These are phyloP conservation scores for Rhizopogon rudus DNA, from an alignment of 768 basidiomycete species.

Conservation along the genomic window DNA sequence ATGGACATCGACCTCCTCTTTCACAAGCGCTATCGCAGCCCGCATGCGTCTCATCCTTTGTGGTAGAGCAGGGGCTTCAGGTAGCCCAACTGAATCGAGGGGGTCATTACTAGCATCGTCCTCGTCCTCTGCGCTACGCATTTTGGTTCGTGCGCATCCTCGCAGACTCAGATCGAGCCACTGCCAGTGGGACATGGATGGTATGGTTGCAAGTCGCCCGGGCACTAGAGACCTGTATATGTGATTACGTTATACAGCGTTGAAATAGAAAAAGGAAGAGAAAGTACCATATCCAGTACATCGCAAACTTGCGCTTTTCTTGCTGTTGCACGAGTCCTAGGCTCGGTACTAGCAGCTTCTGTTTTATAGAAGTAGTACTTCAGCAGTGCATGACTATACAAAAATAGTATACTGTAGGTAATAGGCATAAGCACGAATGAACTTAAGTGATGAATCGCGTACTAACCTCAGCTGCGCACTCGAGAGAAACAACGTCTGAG, in stretches of 20 bases:
- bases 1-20: conserved; percentile 4
- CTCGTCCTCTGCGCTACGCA: background rate
- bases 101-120: conserved; percentile 6
- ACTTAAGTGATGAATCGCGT: too few relatives aligned
- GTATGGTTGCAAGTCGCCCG: background rate
- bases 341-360: background rate
- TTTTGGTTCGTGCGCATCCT: background rate
- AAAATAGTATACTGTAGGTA: too few relatives aligned
- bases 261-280: background rate
- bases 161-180: background rate
- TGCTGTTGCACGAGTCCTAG: background rate
- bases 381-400: too few relatives aligned
- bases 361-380: too few relatives aligned
- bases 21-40: conserved; percentile 1
- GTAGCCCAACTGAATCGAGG: conserved; percentile 4
- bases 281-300: background rate
- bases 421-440: too few relatives aligned
- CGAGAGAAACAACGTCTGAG: too few relatives aligned
- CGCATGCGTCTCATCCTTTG: conserved; percentile 1
- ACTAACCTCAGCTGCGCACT: too few relatives aligned
- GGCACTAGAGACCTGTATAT: background rate
- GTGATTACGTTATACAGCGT: background rate
- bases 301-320: background rate
- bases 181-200: background rate
- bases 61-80: background rate